Percentiles rank a stretch among this genome's conserved stretches.
Conservation (phyloP, 352 stramenopile species). For the Pseudoperonospora humuli region DNA sequence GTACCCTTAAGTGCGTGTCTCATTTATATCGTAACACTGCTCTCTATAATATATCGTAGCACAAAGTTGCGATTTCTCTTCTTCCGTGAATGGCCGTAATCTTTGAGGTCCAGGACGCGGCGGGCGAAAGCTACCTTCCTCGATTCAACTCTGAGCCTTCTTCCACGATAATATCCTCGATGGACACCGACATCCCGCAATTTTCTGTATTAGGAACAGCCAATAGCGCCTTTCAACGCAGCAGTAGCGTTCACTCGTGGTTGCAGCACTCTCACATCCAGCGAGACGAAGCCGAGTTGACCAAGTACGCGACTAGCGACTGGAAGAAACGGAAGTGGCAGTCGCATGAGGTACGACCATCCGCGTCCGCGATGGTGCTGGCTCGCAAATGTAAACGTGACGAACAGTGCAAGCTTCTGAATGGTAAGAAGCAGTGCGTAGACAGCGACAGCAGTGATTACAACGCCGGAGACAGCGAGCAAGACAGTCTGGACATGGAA, state of each 20-base stretch:
- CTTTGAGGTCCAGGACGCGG: conserved; percentile 26
- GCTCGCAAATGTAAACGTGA: conserved; percentile 26
- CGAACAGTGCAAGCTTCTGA: conserved; percentile 18
- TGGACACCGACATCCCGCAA: conserved; percentile 2
- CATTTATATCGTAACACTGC: too few species aligned
- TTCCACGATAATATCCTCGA: conserved; percentile 10
- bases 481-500: conserved; percentile 31
- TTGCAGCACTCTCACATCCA: conserved; percentile 14
- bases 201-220: not conserved
- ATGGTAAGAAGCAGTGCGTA: conserved; percentile 15
- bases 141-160: conserved; percentile 16
- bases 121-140: conserved; percentile 25
- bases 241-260: conserved; percentile 1
- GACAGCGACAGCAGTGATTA: conserved; percentile 23
- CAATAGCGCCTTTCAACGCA: conserved; percentile 1
- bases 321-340: conserved; percentile 7
- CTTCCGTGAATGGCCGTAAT: conserved; percentile 24
- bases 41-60: too few species aligned
- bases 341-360: conserved; percentile 8
- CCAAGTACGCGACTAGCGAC: not conserved
- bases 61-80: too few species aligned
- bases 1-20: too few species aligned
- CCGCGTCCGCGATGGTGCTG: conserved; percentile 26
- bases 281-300: conserved; percentile 7
- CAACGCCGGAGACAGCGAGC: conserved; percentile 19